A percentile compares a stretch with the other conserved stretches of the same genome.
Conservation (phyloP, 2,329 filamentous ascomycete genomes). For the Cytospora schulzeri region DNA sequence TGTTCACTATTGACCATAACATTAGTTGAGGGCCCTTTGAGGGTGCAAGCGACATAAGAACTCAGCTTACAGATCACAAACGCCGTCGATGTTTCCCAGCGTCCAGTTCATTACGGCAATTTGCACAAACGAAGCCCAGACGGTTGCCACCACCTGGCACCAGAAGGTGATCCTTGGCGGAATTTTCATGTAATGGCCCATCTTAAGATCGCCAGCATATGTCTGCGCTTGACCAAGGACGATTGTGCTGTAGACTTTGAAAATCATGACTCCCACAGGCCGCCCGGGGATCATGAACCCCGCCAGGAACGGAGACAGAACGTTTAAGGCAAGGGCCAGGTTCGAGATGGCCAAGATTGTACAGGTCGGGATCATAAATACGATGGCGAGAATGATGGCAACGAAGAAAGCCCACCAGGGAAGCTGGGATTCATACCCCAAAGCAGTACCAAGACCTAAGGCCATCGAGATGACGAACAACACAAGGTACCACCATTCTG, state of each 20-base stretch:
- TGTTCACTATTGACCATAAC: conserved; percentile 42
- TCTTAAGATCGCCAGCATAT: conserved; percentile 40
- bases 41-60: no score
- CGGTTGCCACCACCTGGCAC: conserved; percentile 44
- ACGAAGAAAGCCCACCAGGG: conserved; percentile 58
- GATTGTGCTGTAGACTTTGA: conserved; percentile 52
- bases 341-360: conserved; percentile 55
- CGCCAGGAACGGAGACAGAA: conserved; percentile 56
- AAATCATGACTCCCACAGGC: conserved; percentile 58
- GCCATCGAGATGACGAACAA: conserved; percentile 50
- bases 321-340: conserved; percentile 53
- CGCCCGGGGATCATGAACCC: conserved; percentile 62
- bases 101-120: conserved; percentile 49
- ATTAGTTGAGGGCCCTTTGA: conserved; percentile 31
- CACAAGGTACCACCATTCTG: conserved; percentile 56
- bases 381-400: conserved; percentile 46
- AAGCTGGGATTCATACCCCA: conserved; percentile 51
- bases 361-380: conserved; percentile 50
- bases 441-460: conserved; percentile 47
- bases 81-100: conserved; percentile 48
- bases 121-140: conserved; percentile 49
- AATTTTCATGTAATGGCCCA: conserved; percentile 44
- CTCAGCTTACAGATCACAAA: conserved; percentile 46
- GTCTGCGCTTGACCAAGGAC: conserved; percentile 41
- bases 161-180: conserved; percentile 46